phyloP scores from a whole-genome alignment of 768 basidiomycete species.

The Tulasnella sp. region DNA sequence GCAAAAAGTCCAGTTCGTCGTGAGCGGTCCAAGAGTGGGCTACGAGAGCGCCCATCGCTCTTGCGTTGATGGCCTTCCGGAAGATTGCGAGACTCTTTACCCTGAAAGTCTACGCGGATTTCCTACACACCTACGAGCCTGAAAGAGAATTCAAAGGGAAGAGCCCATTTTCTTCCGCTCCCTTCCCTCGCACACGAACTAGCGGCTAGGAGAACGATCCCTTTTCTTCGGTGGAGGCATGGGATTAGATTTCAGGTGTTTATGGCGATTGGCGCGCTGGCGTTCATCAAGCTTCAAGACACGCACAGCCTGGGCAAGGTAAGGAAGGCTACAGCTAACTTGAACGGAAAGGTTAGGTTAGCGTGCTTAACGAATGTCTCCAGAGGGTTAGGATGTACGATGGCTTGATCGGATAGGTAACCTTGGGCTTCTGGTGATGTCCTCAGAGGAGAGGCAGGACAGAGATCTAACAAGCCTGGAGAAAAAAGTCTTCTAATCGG shows the following conservation, averaged over 20 bases:
- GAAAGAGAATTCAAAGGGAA: background rate
- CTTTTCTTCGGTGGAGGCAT: no score
- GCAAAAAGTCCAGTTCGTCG: background rate
- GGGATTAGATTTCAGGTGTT: background rate
- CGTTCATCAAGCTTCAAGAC: background rate
- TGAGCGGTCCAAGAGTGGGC: background rate
- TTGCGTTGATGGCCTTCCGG: background rate
- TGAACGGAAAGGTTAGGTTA: background rate
- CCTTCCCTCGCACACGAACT: background rate
- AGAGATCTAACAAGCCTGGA: no score
- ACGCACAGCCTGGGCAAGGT: background rate
- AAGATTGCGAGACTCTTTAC: background rate
- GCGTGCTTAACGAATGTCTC: background rate
- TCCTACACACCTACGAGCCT: background rate
- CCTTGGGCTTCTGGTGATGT: background rate
- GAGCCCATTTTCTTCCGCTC: background rate
- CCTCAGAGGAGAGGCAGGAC: background rate
- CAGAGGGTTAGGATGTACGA: background rate
- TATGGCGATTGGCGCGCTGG: background rate
- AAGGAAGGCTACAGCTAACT: background rate
- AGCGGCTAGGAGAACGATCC: background rate
- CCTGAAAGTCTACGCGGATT: background rate
- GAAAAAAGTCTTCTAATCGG: background rate
- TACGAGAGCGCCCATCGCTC: background rate
- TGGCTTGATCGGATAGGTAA: background rate